These are phyloP conservation scores for Phytophthora podocarpi DNA, from an alignment of 352 stramenopile genomes.

Conservation along the genomic window DNA sequence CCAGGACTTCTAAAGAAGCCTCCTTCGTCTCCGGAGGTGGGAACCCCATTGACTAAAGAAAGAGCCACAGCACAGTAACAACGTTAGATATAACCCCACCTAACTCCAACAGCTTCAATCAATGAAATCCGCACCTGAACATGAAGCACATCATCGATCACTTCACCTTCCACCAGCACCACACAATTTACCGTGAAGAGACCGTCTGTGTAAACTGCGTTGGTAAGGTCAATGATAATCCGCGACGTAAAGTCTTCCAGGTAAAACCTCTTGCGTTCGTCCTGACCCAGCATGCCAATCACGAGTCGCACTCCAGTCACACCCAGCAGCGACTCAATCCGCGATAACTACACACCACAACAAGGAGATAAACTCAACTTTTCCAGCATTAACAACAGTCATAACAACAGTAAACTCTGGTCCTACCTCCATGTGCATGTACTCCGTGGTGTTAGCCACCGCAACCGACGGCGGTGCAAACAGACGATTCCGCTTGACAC, in stretches of 20 bases:
- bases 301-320: slow-evolving; percentile 77
- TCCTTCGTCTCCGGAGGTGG: slow-evolving; percentile 88
- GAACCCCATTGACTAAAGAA: slow-evolving; percentile 89
- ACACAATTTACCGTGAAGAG: slow-evolving; percentile 94
- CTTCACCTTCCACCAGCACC: slow-evolving; percentile 92
- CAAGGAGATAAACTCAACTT: not conserved
- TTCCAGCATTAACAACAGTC: not conserved
- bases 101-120: not conserved
- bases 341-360: slow-evolving; percentile 56
- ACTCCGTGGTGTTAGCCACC: slow-evolving; percentile 59
- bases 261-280: slow-evolving; percentile 80
- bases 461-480: slow-evolving; percentile 69
- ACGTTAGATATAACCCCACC: not conserved
- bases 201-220: slow-evolving; percentile 83
- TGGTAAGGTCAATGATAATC: slow-evolving; percentile 77
- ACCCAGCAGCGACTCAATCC: slow-evolving; percentile 87
- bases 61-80: not conserved
- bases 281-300: slow-evolving; percentile 86
- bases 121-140: slow-evolving; percentile 64
- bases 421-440: slow-evolving; percentile 59
- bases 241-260: slow-evolving; percentile 84
- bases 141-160: slow-evolving; percentile 92
- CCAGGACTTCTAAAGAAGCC: slow-evolving; percentile 75
- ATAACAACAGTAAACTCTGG: not conserved
- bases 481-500: slow-evolving; percentile 84